Base-by-base conservation (phyloP, 345 rosid genomes). In the Citrus unshiu region DNA sequence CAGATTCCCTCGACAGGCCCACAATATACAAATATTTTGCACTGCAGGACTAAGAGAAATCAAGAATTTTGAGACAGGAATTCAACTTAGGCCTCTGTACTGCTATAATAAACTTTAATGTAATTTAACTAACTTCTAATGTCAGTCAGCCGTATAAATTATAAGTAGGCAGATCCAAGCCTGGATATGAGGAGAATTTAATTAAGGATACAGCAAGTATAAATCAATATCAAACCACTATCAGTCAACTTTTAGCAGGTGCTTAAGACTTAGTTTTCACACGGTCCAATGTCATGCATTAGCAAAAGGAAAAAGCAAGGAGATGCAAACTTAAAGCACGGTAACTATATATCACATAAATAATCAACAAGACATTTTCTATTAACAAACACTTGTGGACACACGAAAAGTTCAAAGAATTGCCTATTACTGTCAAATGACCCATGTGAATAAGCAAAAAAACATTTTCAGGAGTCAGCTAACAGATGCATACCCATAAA, bases 401-500 rank as follows among this genome's bases (percentile, higher is more conserved):
- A 58, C 56, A 76, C 27, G 2, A 35, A 56, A 49, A 54, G 56
- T 35, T 24, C 18, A 73, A 64, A 75, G 60, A 61, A 61, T 40
- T 51, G 49, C 34, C 62, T 32, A 16, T 13, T 32, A 30, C 27
- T 18, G n/a, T 22, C 72, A 65, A 75, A 29, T 63, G 6, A 49
- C 7, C 60, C n/a, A 29, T 22, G 54, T 51, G 67, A 66, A 37
- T 29, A 68, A 2, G 3, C 18, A 0, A 22, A 71, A 61, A 62
- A 22, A 61, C 22, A 22, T 4, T 18, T 63, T 30, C 9, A 29
- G 16, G 63, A 68, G 39, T 65, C 70, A 43, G 73, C 29, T 27
- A 61, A 66, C 18, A 74, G 60, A 73, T 62, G 27, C 84, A 76
- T 88, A 91, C 97, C 99, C 97, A 72, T 58, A 94, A 86, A 96